These are phyloP conservation scores for Phytophthora sp. DNA, from an alignment of 352 stramenopile genomes.

Conservation along the genomic window DNA sequence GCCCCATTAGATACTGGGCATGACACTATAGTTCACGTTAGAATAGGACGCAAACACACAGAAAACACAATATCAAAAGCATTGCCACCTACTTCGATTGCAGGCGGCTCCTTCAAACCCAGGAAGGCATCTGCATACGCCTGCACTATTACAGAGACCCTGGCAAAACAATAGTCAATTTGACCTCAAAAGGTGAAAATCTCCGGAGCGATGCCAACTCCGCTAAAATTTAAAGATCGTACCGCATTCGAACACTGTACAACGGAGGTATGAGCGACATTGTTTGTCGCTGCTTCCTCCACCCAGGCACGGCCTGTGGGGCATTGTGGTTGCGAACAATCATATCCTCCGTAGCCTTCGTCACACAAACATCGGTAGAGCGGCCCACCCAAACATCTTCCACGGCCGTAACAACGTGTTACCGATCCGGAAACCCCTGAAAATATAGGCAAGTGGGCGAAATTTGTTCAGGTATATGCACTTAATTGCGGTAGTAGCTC, in stretches of 20 bases:
- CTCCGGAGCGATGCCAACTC: too few species aligned
- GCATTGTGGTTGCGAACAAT: constrained; percentile 65
- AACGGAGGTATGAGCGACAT: constrained; percentile 58
- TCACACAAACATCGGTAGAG: constrained; percentile 66
- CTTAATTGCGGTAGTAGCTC: too few species aligned
- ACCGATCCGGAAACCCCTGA: constrained; percentile 38
- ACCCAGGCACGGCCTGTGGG: constrained; percentile 69
- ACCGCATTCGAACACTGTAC: constrained; percentile 81
- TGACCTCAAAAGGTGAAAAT: too few species aligned
- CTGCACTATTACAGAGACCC: constrained; percentile 63
- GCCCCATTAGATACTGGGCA: constrained; percentile 42
- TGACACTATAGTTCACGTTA: constrained; percentile 40
- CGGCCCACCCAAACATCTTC: constrained; percentile 47
- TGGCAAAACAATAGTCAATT: constrained; percentile 9
- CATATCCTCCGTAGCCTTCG: constrained; percentile 48
- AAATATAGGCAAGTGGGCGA: too few species aligned
- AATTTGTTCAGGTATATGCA: too few species aligned
- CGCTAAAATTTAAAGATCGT: too few species aligned
- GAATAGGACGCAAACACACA: neutral
- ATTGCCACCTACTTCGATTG: constrained; percentile 52
- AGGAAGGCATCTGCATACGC: constrained; percentile 58
- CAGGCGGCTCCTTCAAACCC: constrained; percentile 77
- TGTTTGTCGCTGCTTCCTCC: constrained; percentile 51
- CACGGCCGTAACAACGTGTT: constrained; percentile 66
- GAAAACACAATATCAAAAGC: neutral